Base-by-base conservation (phyloP, 768 basidiomycete species). In the Boletus pseudopeckii region DNA sequence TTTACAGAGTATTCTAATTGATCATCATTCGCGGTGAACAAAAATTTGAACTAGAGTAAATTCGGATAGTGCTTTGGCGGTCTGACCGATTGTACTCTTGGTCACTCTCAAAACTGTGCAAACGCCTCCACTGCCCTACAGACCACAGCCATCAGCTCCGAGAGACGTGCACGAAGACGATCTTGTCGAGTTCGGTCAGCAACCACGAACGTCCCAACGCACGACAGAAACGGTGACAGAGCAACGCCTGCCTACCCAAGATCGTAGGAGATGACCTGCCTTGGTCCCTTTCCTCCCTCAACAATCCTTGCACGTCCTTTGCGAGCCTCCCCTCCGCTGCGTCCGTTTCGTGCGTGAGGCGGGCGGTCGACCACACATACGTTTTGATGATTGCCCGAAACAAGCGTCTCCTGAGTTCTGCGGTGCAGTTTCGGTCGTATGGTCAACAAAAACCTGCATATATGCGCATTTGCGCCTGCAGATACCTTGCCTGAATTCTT, bases 231-330 rank as follows among this genome's bases (percentile, higher is more conserved):
- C 24, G 37, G 17, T 24, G 45, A 45, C 43, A 44, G 48, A 28
- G 28, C 28, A 55, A 43, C 36, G 46, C 39, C 36, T 53, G 53
- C 57, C 60, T 70, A 72, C 67, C 70, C 24, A 63, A 34, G 18
- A 60, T 34, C 30, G 59, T 57, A 34, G 34, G 56, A 62, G 70
- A 69, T 38, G 55, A 71, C 71, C 60, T 72, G 71, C 70, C 70
- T 71, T 72, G 68, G 45, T 71, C 70, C 47, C 54, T 53, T 38
- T 63, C 61, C 4, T 54, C 56, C 36, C 48, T 33, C 32, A 67
- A 15, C 49, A 72, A 13, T 0, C 2, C 58, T n/a, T 62, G 52
- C 40, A 70, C 52, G 0, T 45, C 64, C 11, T 33, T 32, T 15
- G 37, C 44, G 4, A 71, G 52, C n/a, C 24, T 34, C 0, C 37